A percentile compares a stretch with the other conserved stretches of the same genome.
These are phyloP conservation scores for Filobasidium floriforme DNA, from an alignment of 768 basidiomycete species.

Conservation along the genomic window DNA sequence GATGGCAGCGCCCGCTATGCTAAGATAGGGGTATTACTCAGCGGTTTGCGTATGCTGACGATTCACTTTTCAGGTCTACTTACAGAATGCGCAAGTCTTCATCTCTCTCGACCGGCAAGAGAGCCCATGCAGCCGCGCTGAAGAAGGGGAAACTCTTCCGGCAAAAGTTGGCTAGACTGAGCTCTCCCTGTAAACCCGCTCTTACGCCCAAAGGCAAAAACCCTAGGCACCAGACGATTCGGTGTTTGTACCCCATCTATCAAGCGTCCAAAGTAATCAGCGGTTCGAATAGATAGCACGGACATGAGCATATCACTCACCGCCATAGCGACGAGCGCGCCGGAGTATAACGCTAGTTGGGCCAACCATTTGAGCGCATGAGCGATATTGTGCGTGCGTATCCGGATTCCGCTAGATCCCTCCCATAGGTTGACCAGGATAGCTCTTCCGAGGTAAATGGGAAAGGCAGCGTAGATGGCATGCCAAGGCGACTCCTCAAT, in stretches of 20 bases:
- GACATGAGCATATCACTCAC: background rate
- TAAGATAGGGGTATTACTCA: background rate
- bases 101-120: conserved; percentile 63
- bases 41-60: background rate
- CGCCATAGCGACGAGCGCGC: background rate
- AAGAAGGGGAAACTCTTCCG: conserved; percentile 49
- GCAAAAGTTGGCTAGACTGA: conserved; percentile 27
- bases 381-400: background rate
- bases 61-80: conserved; percentile 31
- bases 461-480: conserved; percentile 67
- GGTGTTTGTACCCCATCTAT: conserved; percentile 63
- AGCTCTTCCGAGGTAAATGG: conserved; percentile 66
- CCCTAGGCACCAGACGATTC: conserved; percentile 65
- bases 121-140: conserved; percentile 61
- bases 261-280: background rate
- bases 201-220: conserved; percentile 54
- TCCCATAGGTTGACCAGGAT: conserved; percentile 39
- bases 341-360: background rate
- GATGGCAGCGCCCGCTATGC: background rate
- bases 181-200: background rate
- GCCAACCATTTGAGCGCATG: conserved; percentile 1
- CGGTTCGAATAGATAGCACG: background rate
- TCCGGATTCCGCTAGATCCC: background rate
- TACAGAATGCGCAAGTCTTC: conserved; percentile 61
- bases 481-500: conserved; percentile 65